Percentiles rank a stretch among this genome's conserved stretches.
Conservation (phyloP, 129 eudicot species). For the Glebionis coronaria region DNA sequence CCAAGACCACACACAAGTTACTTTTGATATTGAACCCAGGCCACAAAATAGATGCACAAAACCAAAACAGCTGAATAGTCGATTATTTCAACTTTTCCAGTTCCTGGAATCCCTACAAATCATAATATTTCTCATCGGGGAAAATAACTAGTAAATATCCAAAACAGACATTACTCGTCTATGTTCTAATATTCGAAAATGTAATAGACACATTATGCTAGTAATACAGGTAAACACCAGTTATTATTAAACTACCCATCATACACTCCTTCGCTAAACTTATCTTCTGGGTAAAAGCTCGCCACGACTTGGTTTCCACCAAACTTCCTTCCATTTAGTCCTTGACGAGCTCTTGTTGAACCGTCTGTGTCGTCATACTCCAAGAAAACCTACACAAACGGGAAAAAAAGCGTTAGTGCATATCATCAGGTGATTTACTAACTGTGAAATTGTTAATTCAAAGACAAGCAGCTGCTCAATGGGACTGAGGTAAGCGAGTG, state of each 20-base stretch:
- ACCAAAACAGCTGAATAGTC: neutral
- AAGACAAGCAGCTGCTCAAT: neutral
- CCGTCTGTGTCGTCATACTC: conserved; percentile 71
- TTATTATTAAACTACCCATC: conserved; percentile 42
- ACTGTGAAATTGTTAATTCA: neutral
- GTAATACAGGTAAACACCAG: conserved; percentile 19
- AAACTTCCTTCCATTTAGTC: conserved; percentile 89
- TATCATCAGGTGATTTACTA: neutral
- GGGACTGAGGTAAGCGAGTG: neutral
- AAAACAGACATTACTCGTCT: conserved; percentile 21
- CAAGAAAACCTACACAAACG: conserved; percentile 62
- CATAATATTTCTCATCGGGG: conserved; percentile 3
- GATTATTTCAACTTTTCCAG: too few relatives aligned
- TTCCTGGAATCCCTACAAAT: neutral
- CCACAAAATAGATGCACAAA: neutral
- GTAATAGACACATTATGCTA: conserved; percentile 2
- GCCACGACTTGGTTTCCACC: conserved; percentile 94
- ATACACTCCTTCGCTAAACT: conserved; percentile 69
- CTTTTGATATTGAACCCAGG: neutral
- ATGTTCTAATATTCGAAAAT: neutral
- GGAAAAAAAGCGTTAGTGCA: neutral
- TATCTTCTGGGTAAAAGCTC: conserved; percentile 73
- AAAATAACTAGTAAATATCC: conserved; percentile 14
- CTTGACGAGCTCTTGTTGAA: conserved; percentile 70
- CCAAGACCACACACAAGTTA: too few relatives aligned